A percentile compares a stretch with the other conserved stretches of the same genome.
These are phyloP conservation scores for Carex pumila DNA, from an alignment of 176 grass and related monocot species.

Conservation along the genomic window DNA sequence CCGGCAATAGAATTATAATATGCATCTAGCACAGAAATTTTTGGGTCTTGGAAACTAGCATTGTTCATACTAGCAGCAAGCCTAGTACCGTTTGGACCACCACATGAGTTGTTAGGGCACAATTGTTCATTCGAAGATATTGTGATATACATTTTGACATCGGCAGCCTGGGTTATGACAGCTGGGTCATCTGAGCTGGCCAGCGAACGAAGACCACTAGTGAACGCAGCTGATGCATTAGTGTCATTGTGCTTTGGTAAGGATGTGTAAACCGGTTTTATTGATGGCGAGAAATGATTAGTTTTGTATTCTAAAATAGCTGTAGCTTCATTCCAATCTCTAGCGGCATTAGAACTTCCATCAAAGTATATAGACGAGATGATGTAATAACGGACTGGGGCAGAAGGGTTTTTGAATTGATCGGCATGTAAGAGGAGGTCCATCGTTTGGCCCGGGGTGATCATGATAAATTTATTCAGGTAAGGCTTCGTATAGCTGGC, in stretches of 20 bases:
- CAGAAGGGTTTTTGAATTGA: constrained; percentile 7
- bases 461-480: constrained; percentile 52
- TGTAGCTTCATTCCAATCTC: neutral
- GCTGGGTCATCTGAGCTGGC: neutral
- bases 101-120: neutral
- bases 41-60: constrained; percentile 26
- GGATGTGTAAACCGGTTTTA: neutral
- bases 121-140: neutral
- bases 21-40: constrained; percentile 14
- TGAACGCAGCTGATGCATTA: neutral
- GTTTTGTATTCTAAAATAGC: constrained; percentile 19
- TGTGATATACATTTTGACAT: constrained; percentile 26
- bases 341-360: no score
- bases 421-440: constrained; percentile 53
- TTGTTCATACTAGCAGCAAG: constrained; percentile 53
- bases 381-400: constrained; percentile 20
- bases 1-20: constrained; percentile 23
- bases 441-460: constrained; percentile 70
- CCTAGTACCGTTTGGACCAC: neutral
- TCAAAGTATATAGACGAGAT: neutral
- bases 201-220: constrained; percentile 1
- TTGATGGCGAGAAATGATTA: no score
- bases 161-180: neutral
- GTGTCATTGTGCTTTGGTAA: neutral
- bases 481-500: constrained; percentile 62